Percentiles rank a stretch among this genome's conserved stretches.
Evolutionary conservation across 495 filamentous ascomycete species (phyloP).

Genomic region (Xylaria sp.): DNA sequence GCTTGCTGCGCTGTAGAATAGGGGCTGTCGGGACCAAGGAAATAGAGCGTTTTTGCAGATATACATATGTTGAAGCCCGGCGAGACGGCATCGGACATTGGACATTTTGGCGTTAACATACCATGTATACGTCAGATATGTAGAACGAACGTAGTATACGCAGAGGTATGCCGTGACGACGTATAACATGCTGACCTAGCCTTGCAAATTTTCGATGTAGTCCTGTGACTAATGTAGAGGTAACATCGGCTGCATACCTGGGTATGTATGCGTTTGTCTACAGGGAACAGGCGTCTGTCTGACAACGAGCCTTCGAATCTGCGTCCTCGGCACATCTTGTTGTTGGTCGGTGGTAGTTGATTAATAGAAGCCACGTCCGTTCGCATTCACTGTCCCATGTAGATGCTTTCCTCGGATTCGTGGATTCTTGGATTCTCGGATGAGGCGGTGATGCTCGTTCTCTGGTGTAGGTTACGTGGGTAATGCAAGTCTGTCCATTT

Average conservation of each 20-base stretch:
- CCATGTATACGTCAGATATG: too few relatives aligned
- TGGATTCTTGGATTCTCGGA: background rate
- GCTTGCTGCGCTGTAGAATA: background rate
- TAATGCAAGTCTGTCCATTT: too few relatives aligned
- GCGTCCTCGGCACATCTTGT: too few relatives aligned
- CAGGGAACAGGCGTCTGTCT: background rate
- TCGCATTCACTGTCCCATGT: background rate
- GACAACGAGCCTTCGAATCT: background rate
- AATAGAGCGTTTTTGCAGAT: background rate
- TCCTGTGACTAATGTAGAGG: conserved; percentile 2
- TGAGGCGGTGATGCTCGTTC: background rate
- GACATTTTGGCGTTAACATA: background rate
- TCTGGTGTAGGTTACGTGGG: too few relatives aligned
- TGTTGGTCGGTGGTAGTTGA: too few relatives aligned
- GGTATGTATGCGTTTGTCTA: background rate
- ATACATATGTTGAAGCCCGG: background rate
- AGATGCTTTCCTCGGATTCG: too few relatives aligned
- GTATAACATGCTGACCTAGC: background rate
- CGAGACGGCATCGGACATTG: background rate
- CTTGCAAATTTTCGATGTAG: conserved; percentile 4
- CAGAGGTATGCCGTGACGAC: background rate
- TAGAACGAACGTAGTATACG: background rate
- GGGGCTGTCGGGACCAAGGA: background rate
- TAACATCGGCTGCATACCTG: background rate
- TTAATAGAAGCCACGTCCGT: background rate